Evolutionary conservation across 2,329 filamentous ascomycete genomes (phyloP), one percentile per base, ranked within the genome.

Genomic region (Fusarium xylarioides): DNA sequence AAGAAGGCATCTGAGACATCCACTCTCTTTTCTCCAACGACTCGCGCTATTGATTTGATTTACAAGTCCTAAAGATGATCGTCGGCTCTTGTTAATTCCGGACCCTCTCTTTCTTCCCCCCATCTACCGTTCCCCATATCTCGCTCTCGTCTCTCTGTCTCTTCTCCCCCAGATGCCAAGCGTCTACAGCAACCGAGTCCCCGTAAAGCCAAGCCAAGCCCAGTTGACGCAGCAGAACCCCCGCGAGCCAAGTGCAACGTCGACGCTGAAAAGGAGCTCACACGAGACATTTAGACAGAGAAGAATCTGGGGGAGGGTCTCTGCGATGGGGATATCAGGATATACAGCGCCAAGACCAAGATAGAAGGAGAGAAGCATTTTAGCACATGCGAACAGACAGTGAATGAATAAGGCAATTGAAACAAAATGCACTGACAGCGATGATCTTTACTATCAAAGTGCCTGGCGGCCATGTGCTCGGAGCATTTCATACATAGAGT

Each of bases 171-270:
- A 54, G 59, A 65, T 62, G 55, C 70, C 59, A 72, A 72, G 67
- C 42, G 26, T 57, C 54, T 57, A 28, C 40, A 46, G 28, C n/a
- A 44, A 16, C 38, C 30, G 53, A 34, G 28, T 56, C 53, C 30
- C 38, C 53, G 18, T 56, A 21, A 34, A 35, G 56, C 69, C 62
- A 63, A 66, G 52, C 47, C 54, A 42, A 28, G 43, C 43, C 43
- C 43, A 28, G 34, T 44, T 21, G 23, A 42, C 26, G 43, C 30
- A 71, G 34, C 38, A 42, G 44, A 65, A 54, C 52, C 69, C 70
- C 70, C 61, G 66, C 70, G 58, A 63, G 70, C 70, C 70, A 73
- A 72, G 65, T 65, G 35, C 44, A 53, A 71, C 54, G 28, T 32
- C 23, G 44, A 55, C 34, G 53, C 19, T 70, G 37, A 42, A 64